Percentiles rank a stretch among this genome's conserved stretches.
phyloP scores from a whole-genome alignment of 1,284 basidiomycete genomes.

The Ustilago cynodontis region DNA sequence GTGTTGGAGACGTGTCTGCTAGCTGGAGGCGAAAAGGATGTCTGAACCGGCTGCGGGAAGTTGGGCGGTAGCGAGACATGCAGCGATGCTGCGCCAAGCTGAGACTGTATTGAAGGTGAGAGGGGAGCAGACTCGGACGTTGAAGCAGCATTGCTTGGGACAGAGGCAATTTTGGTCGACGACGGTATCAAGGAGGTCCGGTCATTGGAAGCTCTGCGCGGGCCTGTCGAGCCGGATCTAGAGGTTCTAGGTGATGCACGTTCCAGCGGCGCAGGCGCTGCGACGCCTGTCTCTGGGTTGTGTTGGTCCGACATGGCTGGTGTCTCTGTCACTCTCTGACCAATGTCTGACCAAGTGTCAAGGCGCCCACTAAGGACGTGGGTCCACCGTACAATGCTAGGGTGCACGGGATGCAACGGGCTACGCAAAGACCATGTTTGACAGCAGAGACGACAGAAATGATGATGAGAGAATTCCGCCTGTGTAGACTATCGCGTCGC shows the following conservation, averaged over 20 bases:
- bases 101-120: constrained; percentile 23
- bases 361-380: not conserved
- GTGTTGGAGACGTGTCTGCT: constrained; percentile 23
- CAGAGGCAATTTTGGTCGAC: not conserved
- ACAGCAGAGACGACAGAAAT: not conserved
- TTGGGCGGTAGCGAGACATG: constrained; percentile 61
- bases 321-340: not conserved
- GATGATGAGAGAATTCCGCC: not conserved
- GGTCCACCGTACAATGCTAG: not conserved
- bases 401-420: not conserved
- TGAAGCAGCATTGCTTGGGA: not conserved
- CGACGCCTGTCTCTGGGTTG: not conserved
- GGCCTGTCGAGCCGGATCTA: not conserved
- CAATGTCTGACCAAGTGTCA: not conserved
- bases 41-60: constrained; percentile 53
- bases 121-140: constrained; percentile 7
- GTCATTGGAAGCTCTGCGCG: not conserved
- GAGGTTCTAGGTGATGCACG: not conserved
- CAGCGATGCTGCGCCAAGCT: constrained; percentile 36
- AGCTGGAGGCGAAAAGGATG: constrained; percentile 57
- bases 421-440: not conserved
- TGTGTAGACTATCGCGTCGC: not conserved
- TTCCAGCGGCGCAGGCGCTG: not conserved
- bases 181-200: constrained; percentile 15
- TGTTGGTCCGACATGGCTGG: constrained; percentile 6